Conservation (phyloP, 768 basidiomycete genomes). For the Amanita phalloides region DNA sequence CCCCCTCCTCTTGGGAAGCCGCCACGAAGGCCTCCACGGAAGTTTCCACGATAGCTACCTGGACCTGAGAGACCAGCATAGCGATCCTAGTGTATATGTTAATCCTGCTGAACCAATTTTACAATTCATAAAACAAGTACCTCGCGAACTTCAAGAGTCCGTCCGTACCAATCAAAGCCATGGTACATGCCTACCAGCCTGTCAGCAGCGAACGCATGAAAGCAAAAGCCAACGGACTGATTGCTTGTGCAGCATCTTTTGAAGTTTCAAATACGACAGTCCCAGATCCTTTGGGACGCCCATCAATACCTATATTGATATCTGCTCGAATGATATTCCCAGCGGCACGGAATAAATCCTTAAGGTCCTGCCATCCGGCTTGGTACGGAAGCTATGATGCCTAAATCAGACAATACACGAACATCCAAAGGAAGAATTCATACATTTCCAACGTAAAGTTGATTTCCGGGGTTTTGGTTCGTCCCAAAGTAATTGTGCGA, state of each 20-base stretch:
- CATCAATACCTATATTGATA: constrained; percentile 88
- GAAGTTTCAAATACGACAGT: constrained; percentile 91
- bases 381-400: constrained; percentile 74
- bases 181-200: constrained; percentile 76
- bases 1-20: constrained; percentile 23
- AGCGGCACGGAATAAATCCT: constrained; percentile 92
- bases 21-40: constrained; percentile 43
- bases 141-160: constrained; percentile 91
- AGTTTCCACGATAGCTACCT: constrained; percentile 51
- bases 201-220: neutral
- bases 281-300: constrained; percentile 93
- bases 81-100: constrained; percentile 53
- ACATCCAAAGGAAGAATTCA: constrained; percentile 13
- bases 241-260: constrained; percentile 86
- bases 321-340: constrained; percentile 95
- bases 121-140: constrained; percentile 25
- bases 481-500: constrained; percentile 65
- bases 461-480: constrained; percentile 69
- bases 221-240: constrained; percentile 48
- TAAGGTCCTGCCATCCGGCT: constrained; percentile 98
- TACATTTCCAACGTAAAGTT: constrained; percentile 89
- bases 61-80: constrained; percentile 78
- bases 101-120: neutral
- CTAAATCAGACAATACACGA: neutral
- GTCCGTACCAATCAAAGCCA: constrained; percentile 96